Evolutionary conservation across 257 asterid genomes (phyloP), one percentile per base, ranked within the genome.

Genomic region (Fraxinus quadrangulata): DNA sequence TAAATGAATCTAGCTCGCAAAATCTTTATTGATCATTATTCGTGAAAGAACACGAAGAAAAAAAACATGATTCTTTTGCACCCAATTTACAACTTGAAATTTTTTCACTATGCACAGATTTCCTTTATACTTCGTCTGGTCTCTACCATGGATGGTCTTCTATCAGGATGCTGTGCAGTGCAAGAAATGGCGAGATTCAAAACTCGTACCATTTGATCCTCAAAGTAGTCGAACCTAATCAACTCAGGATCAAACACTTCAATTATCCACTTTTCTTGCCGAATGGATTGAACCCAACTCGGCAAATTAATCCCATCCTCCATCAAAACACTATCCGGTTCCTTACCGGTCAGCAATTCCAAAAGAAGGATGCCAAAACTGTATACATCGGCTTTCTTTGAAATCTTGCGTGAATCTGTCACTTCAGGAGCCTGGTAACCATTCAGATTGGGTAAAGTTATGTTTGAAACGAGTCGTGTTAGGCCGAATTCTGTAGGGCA

Each of bases 401-500:
- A 79, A 14, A 74, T 28, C 47, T 36, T 21, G 23, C 86, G 86
- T 6, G 83, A 26, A 47, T 84, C 88, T 7, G 42, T 10, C 51
- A 86, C 89, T 70, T 91, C 96, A 4, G 94, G 96, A 5, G 94
- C 91, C 2, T 82, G 79, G 74, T 89, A 86, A 26, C 88, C 89
- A 37, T 47, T 79, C 37, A 79, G 69, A 65, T 65, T 67, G 39
- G 88, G 30, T 13, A 69, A 31, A 0, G 80, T 37, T 2, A 71
- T 2, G 2, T 84, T 45, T 24, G 90, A 59, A n/a, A 88, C 86
- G 24, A 91, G 86, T 26, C 67, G 90, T n/a, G 78, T 40, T 51
- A 88, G 75, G 80, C 92, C 92, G 5, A 65, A 81, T 65, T 91
- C 92, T 1, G 90, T 80, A 65, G 89, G 69, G 0, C 84, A 74